A percentile compares a stretch with the other conserved stretches of the same genome.
Evolutionary conservation across 768 basidiomycete genomes (phyloP).

Genomic region (Boletus sp.): DNA sequence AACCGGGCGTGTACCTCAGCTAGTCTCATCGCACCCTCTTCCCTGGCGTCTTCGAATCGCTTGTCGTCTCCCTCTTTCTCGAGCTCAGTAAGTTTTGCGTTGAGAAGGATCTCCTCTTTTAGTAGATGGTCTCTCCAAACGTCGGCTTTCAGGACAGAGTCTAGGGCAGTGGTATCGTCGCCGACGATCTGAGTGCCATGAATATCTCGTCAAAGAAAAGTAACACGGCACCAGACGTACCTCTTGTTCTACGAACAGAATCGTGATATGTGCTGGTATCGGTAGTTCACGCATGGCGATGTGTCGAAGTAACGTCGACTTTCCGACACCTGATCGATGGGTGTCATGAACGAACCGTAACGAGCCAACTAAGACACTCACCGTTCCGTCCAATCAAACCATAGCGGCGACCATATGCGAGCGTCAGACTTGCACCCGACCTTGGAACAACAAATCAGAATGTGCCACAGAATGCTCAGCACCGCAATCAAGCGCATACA

Average conservation of each 20-base stretch:
- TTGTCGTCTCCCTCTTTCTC: constrained; percentile 78
- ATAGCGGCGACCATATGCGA: constrained; percentile 87
- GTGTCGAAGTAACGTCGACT: constrained; percentile 92
- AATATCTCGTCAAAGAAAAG: not conserved
- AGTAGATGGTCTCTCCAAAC: constrained; percentile 95
- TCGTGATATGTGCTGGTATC: constrained; percentile 92
- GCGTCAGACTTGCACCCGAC: constrained; percentile 80
- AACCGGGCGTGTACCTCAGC: constrained; percentile 88
- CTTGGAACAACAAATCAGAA: constrained; percentile 36
- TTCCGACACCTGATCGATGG: constrained; percentile 71
- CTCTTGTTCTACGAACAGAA: constrained; percentile 98
- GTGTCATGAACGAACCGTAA: not conserved
- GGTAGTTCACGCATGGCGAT: constrained; percentile 94
- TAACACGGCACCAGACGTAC: constrained; percentile 37
- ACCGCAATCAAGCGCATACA: constrained; percentile 44
- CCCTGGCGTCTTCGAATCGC: constrained; percentile 78
- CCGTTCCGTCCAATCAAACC: constrained; percentile 91
- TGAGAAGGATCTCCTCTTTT: constrained; percentile 78
- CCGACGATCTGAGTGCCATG: constrained; percentile 66
- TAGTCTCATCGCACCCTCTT: constrained; percentile 77
- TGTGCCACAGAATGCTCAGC: not conserved
- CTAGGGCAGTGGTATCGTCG: constrained; percentile 88
- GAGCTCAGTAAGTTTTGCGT: constrained; percentile 66
- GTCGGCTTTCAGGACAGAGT: constrained; percentile 98
- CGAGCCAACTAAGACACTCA: constrained; percentile 17